Percentiles rank a stretch among this genome's conserved stretches.
Evolutionary conservation across 345 rosid species (phyloP).

Genomic region (Camelina sativa): DNA sequence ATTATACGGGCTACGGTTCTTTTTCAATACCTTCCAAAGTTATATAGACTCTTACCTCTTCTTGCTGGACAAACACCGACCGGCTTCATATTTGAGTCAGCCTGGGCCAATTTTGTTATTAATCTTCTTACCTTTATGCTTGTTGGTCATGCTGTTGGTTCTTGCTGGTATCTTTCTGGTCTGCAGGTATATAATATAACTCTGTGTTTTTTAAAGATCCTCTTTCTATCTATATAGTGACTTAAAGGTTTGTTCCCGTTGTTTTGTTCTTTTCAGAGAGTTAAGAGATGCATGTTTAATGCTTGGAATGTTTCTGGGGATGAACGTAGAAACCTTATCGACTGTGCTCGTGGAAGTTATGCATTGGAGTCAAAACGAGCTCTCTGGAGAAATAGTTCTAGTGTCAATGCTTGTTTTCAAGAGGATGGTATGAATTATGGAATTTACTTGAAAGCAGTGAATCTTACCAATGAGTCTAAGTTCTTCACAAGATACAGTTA

Average conservation of each 20-base stretch:
- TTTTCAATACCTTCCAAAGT: conserved; percentile 71
- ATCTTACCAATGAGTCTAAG: conserved; percentile 52
- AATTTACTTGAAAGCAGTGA: conserved; percentile 56
- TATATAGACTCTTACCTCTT: conserved; percentile 69
- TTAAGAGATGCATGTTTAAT: conserved; percentile 72
- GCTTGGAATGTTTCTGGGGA: conserved; percentile 49
- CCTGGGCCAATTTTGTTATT: conserved; percentile 80
- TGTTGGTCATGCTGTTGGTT: conserved; percentile 77
- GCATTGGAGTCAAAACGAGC: neutral
- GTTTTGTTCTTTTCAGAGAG: conserved; percentile 59
- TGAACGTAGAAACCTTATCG: conserved; percentile 51
- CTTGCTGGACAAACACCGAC: conserved; percentile 80
- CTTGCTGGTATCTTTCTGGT: conserved; percentile 86
- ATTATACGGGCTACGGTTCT: conserved; percentile 59
- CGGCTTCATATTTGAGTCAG: conserved; percentile 84
- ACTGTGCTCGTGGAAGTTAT: conserved; percentile 50
- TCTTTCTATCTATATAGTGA: neutral
- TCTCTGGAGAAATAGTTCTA: conserved; percentile 43
- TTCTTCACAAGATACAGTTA: conserved; percentile 63
- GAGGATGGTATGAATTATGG: conserved; percentile 57
- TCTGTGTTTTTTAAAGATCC: conserved; percentile 3
- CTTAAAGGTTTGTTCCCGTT: neutral
- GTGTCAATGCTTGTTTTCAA: conserved; percentile 59
- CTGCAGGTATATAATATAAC: conserved; percentile 61
- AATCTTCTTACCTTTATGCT: conserved; percentile 78